phyloP scores from a whole-genome alignment of 495 filamentous ascomycete genomes.

The Lepraria neglecta region DNA sequence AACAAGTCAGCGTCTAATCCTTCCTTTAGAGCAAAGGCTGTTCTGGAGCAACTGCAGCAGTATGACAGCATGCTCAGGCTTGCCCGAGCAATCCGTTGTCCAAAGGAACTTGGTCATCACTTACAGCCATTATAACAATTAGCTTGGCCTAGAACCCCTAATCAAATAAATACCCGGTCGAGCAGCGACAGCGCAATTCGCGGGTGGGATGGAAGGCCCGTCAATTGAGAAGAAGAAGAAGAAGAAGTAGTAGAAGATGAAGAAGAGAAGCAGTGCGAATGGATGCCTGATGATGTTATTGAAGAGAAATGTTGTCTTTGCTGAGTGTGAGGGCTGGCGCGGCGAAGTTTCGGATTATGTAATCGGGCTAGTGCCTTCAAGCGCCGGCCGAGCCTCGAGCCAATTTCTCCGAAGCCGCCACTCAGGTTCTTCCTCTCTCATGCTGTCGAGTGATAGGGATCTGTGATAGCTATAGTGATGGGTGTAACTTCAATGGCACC shows the following conservation, averaged over 20 bases:
- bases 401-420: background rate
- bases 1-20: constrained; percentile 1
- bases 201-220: background rate
- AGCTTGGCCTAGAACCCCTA: constrained; percentile 9
- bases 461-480: too few species aligned
- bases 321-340: constrained; percentile 12
- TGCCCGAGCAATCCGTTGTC: background rate
- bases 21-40: background rate
- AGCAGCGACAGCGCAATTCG: background rate
- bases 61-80: background rate
- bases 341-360: background rate
- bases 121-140: constrained; percentile 14
- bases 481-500: background rate
- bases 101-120: background rate
- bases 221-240: background rate
- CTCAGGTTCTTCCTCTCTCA: background rate
- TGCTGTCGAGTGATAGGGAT: too few species aligned
- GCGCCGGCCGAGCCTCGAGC: constrained; percentile 4
- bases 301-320: constrained; percentile 13
- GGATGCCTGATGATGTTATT: constrained; percentile 18
- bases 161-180: background rate
- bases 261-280: constrained; percentile 3
- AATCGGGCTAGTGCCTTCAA: background rate
- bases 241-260: background rate
- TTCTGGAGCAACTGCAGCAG: background rate